These are phyloP conservation scores for Austroboletus eburneus DNA, from an alignment of 768 basidiomycete genomes.

Conservation along the genomic window DNA sequence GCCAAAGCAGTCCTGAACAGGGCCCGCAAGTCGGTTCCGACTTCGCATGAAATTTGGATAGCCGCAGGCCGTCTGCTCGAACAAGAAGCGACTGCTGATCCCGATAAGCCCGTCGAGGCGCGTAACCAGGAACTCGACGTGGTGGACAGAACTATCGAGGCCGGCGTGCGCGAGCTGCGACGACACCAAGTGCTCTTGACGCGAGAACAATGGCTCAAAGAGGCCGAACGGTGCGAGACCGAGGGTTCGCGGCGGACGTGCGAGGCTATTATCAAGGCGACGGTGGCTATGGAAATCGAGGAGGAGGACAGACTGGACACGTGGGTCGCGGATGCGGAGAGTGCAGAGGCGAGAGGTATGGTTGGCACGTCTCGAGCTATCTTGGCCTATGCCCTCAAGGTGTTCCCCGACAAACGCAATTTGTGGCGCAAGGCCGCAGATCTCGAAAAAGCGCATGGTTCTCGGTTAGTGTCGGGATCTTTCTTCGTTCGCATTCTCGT, in stretches of 20 bases:
- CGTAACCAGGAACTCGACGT: slow-evolving; percentile 60
- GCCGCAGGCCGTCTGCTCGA: slow-evolving; percentile 91
- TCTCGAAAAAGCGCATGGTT: slow-evolving; percentile 88
- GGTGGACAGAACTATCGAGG: slow-evolving; percentile 88
- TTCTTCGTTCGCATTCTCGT: not conserved
- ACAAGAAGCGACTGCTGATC: slow-evolving; percentile 58
- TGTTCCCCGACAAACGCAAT: slow-evolving; percentile 81
- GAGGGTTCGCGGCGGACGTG: slow-evolving; percentile 85
- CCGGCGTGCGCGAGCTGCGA: slow-evolving; percentile 72
- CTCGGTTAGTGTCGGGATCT: slow-evolving; percentile 45
- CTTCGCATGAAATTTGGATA: slow-evolving; percentile 98
- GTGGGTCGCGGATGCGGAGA: slow-evolving; percentile 91
- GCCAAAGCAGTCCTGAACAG: slow-evolving; percentile 95
- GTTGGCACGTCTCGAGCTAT: slow-evolving; percentile 85
- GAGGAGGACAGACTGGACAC: slow-evolving; percentile 89
- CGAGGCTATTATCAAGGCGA: slow-evolving; percentile 94
- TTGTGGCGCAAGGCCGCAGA: slow-evolving; percentile 92
- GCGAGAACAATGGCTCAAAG: slow-evolving; percentile 94
- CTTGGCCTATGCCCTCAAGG: slow-evolving; percentile 85
- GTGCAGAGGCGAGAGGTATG: slow-evolving; percentile 65
- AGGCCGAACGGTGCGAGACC: slow-evolving; percentile 86
- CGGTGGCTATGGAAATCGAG: slow-evolving; percentile 88
- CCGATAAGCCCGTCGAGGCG: slow-evolving; percentile 47
- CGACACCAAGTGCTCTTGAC: slow-evolving; percentile 80
- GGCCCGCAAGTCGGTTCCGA: slow-evolving; percentile 90